Percentiles rank a stretch among this genome's conserved stretches.
These are phyloP conservation scores for Gastrodia elata DNA, from an alignment of 106 monocot species.

Conservation along the genomic window DNA sequence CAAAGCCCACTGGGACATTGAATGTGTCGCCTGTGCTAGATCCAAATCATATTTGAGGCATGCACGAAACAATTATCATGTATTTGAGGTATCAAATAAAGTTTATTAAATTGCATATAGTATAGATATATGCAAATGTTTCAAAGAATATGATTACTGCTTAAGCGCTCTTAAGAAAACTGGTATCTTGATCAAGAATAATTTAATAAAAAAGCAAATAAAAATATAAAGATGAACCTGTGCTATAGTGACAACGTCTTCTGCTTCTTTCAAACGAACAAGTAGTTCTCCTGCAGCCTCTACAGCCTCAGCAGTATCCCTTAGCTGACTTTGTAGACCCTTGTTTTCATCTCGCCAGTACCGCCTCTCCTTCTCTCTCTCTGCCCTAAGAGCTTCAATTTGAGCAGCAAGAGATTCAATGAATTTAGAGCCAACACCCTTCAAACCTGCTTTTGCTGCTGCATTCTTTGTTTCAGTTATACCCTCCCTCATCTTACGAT, in stretches of 20 bases:
- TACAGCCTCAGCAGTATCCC: conserved; percentile 93
- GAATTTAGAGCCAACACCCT: conserved; percentile 65
- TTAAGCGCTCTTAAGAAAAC: neutral
- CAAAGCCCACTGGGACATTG: too few relatives aligned
- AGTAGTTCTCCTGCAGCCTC: conserved; percentile 94
- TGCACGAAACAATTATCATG: too few relatives aligned
- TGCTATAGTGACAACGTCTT: conserved; percentile 47
- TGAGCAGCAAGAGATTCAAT: conserved; percentile 82
- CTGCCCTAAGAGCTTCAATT: conserved; percentile 60
- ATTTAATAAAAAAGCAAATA: too few relatives aligned
- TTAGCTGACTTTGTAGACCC: conserved; percentile 64
- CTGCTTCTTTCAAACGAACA: conserved; percentile 82
- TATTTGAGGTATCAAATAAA: too few relatives aligned
- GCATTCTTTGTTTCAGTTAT: conserved; percentile 74
- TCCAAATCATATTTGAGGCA: too few relatives aligned
- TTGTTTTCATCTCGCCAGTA: conserved; percentile 89
- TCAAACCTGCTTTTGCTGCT: conserved; percentile 71
- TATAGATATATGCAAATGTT: too few relatives aligned
- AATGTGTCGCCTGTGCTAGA: too few relatives aligned
- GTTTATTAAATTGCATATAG: too few relatives aligned
- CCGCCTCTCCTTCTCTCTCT: conserved; percentile 80
- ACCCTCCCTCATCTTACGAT: conserved; percentile 74
- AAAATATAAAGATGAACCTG: conserved; percentile 38
- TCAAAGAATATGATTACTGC: neutral
- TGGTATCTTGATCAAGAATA: neutral